These are phyloP conservation scores for Epichloe typhina DNA, from an alignment of 2,329 filamentous ascomycete genomes.

Conservation along the genomic window DNA sequence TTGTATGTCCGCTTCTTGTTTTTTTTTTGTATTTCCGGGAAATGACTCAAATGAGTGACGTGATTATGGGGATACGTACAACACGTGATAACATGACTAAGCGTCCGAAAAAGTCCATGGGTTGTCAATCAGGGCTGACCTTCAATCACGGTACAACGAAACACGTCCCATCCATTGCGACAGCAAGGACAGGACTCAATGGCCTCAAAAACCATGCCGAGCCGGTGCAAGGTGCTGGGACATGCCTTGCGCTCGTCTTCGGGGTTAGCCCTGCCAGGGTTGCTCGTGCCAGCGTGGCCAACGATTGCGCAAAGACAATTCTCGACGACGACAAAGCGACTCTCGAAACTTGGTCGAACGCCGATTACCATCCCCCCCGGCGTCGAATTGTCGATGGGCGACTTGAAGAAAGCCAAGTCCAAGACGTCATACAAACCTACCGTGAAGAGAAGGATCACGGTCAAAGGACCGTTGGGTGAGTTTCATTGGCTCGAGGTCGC, in stretches of 20 bases:
- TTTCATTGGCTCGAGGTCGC: constrained; percentile 6
- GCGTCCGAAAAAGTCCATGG: constrained; percentile 7
- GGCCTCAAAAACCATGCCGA: constrained; percentile 49
- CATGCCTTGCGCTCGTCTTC: constrained; percentile 37
- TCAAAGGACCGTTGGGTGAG: constrained; percentile 70
- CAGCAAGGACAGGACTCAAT: constrained; percentile 14
- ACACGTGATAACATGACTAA: constrained; percentile 10
- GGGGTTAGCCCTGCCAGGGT: constrained; percentile 48
- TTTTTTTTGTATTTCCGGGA: neutral
- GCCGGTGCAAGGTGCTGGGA: constrained; percentile 46
- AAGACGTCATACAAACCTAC: constrained; percentile 48
- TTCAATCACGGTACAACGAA: neutral
- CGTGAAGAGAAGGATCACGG: constrained; percentile 53
- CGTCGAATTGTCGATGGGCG: constrained; percentile 61
- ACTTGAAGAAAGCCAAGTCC: constrained; percentile 41
- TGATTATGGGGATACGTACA: neutral
- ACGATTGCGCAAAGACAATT: constrained; percentile 36
- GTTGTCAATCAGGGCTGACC: neutral
- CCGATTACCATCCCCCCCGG: constrained; percentile 77
- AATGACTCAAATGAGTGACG: neutral
- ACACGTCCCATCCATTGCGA: constrained; percentile 1
- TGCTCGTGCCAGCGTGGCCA: constrained; percentile 62
- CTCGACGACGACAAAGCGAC: constrained; percentile 51
- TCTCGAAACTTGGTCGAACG: constrained; percentile 77
- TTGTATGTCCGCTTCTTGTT: neutral